These are phyloP conservation scores for Polysphondylium violaceum DNA, from an alignment of 78 protist species.

Conservation along the genomic window DNA sequence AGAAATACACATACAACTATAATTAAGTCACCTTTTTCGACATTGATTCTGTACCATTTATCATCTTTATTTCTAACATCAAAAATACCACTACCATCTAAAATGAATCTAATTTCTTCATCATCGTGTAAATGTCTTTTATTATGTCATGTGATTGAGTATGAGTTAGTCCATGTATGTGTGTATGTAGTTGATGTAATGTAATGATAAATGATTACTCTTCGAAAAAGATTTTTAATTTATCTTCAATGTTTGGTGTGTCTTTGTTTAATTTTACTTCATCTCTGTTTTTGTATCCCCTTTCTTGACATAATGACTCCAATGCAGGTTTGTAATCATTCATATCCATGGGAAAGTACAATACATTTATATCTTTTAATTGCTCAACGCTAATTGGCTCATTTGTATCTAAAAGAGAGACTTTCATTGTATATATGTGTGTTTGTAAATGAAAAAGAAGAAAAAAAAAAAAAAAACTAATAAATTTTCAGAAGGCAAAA, in stretches of 20 bases:
- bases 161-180: neutral
- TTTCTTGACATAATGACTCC: slow-evolving; percentile 50
- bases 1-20: slow-evolving; percentile 74
- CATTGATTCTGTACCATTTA: slow-evolving; percentile 90
- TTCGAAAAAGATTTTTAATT: slow-evolving; percentile 85
- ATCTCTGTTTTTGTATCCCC: slow-evolving; percentile 85
- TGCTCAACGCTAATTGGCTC: too few species aligned
- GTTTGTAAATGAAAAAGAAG: too few species aligned
- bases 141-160: too few species aligned
- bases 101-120: slow-evolving; percentile 94
- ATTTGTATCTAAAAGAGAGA: too few species aligned
- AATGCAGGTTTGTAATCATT: slow-evolving; percentile 28
- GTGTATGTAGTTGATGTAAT: neutral
- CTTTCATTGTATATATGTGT: too few species aligned
- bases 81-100: slow-evolving; percentile 92
- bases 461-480: too few species aligned
- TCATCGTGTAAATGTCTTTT: slow-evolving; percentile 93
- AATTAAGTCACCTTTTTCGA: slow-evolving; percentile 84
- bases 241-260: slow-evolving; percentile 83
- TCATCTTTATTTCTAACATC: slow-evolving; percentile 90
- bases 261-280: slow-evolving; percentile 65
- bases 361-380: slow-evolving; percentile 24
- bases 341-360: slow-evolving; percentile 39
- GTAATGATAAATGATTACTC: slow-evolving; percentile 64
- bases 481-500: too few species aligned